Evolutionary conservation across 2,329 filamentous ascomycete species (phyloP), one percentile per base, ranked within the genome.

Genomic region (Mycosphaerella sp.): DNA sequence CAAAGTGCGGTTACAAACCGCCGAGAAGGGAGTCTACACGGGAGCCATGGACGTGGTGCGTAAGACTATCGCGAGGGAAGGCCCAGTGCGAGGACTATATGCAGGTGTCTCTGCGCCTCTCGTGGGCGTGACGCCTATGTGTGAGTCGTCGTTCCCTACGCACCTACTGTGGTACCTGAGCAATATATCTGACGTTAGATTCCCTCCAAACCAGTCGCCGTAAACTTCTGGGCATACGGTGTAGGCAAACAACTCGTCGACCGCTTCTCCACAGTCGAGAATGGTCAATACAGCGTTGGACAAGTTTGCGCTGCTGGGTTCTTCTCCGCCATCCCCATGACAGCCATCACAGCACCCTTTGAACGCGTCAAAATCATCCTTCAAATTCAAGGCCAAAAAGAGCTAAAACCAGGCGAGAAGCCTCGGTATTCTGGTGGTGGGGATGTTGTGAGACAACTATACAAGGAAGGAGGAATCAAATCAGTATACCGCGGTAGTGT

Each of bases 291-390:
- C 73, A 82, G 84, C 53, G 89, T 96, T 66, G 86, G 77, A 39
- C 93, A 98, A 71, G 84, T 94, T 72, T 93, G 88, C 30, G 81
- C 88, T 32, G 93, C 93, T 12, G 93, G 93, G 58, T 96, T 96
- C 81, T 94, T 98, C 80, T 95, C 88, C 66, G 93, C 93, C 55
- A 86, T 98, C 54, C 93, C 93, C 65, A 95, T 95, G 89, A 98
- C 93, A 3, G 73, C 88, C 71, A 96, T 98, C 75, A 97, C 93
- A n/a, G 93, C 93, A 4, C 93, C 93, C 55, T 97, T 98, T 69
- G 93, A 98, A 79, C 91, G 93, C 66, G 89, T 98, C 63, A 98
- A 98, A 74, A 91, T 98, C 50, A 89, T 98, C 58, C 84, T 98
- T 1, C 93, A 98, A 71, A 94, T 97, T 61, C 93, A 97, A 73